Conservation (phyloP, 148 eudicot species). For the Simmondsia chinensis region DNA sequence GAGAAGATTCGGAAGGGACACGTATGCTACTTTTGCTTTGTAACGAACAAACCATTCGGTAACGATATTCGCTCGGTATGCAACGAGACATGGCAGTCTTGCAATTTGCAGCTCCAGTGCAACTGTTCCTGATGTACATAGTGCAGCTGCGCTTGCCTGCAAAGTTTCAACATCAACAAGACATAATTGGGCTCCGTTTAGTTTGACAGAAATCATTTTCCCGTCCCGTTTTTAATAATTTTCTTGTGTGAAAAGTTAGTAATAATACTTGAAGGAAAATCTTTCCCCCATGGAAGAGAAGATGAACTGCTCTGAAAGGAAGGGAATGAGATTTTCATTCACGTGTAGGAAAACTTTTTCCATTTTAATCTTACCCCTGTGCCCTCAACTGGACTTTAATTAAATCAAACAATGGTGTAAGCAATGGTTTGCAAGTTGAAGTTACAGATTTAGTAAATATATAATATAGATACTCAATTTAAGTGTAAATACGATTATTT, state of each 20-base stretch:
- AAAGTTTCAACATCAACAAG: not conserved
- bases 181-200: not conserved
- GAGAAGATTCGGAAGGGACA: slow-evolving; percentile 84
- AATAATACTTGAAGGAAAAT: not conserved
- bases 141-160: slow-evolving; percentile 77
- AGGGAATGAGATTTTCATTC: too few species aligned
- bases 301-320: too few species aligned
- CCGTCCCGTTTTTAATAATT: too few species aligned
- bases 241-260: too few species aligned
- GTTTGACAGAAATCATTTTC: not conserved
- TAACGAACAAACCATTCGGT: slow-evolving; percentile 73
- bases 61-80: slow-evolving; percentile 83
- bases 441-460: too few species aligned
- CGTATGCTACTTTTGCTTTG: slow-evolving; percentile 65
- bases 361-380: too few species aligned
- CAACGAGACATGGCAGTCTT: slow-evolving; percentile 78
- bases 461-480: too few species aligned
- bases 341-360: too few species aligned
- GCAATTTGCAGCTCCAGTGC: slow-evolving; percentile 90
- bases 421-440: too few species aligned
- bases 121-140: slow-evolving; percentile 89
- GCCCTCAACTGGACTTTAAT: too few species aligned
- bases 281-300: not conserved
- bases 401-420: too few species aligned
- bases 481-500: too few species aligned